These are phyloP conservation scores for Tetracentron sinense DNA, from an alignment of 164 flowering plant species.

Conservation along the genomic window DNA sequence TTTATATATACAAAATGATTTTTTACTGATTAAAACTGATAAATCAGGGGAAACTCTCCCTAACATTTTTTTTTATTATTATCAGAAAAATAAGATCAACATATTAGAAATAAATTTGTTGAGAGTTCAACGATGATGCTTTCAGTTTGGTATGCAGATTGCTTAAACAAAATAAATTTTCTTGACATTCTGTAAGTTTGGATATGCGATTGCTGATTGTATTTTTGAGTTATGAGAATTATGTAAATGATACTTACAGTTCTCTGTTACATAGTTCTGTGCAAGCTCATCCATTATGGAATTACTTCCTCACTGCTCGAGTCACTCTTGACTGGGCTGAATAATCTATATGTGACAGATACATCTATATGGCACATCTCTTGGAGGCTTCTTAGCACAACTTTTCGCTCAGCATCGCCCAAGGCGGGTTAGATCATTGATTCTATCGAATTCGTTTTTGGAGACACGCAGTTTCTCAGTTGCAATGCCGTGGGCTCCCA, in stretches of 20 bases:
- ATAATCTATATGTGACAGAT: conserved; percentile 41
- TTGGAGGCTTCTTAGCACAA: conserved; percentile 98
- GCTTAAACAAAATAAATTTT: no score
- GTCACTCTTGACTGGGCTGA: conserved; percentile 13
- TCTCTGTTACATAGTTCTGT: neutral
- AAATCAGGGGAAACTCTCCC: no score
- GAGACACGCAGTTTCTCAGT: conserved; percentile 75
- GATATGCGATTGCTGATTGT: neutral
- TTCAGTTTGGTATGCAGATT: no score
- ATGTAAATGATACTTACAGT: neutral
- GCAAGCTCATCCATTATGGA: neutral
- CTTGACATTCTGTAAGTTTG: neutral
- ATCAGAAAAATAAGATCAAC: no score
- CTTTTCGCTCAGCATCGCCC: conserved; percentile 98
- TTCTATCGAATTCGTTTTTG: conserved; percentile 87
- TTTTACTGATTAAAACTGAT: no score
- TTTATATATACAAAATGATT: no score
- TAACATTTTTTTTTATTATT: no score
- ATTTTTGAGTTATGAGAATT: conserved; percentile 1
- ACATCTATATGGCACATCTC: conserved; percentile 96
- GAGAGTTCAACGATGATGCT: no score
- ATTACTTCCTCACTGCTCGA: neutral
- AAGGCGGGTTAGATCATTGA: conserved; percentile 82
- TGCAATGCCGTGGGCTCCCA: conserved; percentile 96
- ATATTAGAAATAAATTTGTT: no score